phyloP scores from a whole-genome alignment of 352 stramenopile genomes.

The Globisporangium barbulae region DNA sequence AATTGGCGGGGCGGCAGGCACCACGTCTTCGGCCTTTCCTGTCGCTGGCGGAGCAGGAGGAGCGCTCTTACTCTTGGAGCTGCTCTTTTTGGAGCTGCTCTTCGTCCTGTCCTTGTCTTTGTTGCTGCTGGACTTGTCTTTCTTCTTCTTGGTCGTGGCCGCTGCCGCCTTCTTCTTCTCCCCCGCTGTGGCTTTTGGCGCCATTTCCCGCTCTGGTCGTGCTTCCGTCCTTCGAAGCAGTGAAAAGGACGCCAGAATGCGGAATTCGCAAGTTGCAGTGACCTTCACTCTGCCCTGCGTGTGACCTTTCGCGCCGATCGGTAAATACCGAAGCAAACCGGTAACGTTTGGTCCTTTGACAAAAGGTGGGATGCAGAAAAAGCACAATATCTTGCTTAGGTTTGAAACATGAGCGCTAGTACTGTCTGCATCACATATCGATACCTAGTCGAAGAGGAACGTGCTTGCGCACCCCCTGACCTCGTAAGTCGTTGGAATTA shows the following conservation, averaged over 20 bases:
- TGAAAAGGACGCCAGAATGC: too few relatives aligned
- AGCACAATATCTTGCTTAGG: background rate
- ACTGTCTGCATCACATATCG: background rate
- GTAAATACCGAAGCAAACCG: too few relatives aligned
- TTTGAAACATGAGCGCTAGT: background rate
- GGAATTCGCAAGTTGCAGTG: too few relatives aligned
- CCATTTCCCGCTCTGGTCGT: background rate
- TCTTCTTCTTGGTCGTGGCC: constrained; percentile 5
- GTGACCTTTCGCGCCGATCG: too few relatives aligned
- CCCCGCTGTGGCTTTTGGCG: background rate
- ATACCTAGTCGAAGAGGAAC: background rate
- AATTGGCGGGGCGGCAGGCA: background rate
- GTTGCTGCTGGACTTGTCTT: constrained; percentile 16
- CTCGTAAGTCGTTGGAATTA: too few relatives aligned
- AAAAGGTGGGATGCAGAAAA: too few relatives aligned
- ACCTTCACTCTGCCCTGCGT: too few relatives aligned
- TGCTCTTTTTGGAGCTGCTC: constrained; percentile 31
- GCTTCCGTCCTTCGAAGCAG: too few relatives aligned
- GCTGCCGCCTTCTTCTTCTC: constrained; percentile 9
- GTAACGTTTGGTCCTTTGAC: too few relatives aligned
- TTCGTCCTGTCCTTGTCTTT: constrained; percentile 24
- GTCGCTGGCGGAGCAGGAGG: constrained; percentile 8
- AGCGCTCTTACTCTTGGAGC: constrained; percentile 20
- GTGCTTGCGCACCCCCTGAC: background rate
- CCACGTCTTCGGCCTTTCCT: background rate